Conservation (phyloP, 257 asterid genomes). For the Solanum commersonii region DNA sequence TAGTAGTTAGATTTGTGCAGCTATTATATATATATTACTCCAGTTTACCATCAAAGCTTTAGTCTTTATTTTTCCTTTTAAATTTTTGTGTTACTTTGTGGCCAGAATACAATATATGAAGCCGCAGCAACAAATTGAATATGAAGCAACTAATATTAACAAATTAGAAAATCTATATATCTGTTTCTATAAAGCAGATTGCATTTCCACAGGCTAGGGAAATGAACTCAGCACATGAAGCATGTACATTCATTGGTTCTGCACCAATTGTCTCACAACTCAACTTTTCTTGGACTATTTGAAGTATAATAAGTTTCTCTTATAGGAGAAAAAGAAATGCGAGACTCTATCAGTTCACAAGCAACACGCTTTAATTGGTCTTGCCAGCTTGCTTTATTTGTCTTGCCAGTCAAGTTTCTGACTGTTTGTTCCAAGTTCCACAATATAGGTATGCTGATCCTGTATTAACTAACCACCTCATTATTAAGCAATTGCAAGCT, state of each 20-base stretch:
- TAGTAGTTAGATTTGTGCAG: not conserved
- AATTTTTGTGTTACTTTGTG: not conserved
- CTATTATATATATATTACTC: not conserved
- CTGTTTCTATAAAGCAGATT: not conserved
- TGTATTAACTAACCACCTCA: not conserved
- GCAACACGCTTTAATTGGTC: not conserved
- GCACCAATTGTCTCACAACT: not conserved
- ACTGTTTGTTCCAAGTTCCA: not conserved
- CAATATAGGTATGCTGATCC: not conserved
- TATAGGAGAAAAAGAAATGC: not conserved
- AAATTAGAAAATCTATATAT: not conserved
- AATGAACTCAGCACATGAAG: not conserved
- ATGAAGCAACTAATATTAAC: not conserved
- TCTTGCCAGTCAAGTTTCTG: not conserved
- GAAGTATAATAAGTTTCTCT: not conserved
- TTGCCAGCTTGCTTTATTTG: not conserved
- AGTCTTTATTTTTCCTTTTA: not conserved
- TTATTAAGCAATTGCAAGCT: not conserved
- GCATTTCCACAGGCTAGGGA: not conserved
- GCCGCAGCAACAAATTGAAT: not conserved
- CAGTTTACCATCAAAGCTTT: not conserved
- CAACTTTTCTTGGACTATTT: not conserved
- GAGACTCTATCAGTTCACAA: not conserved
- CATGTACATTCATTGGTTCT: not conserved
- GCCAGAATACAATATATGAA: not conserved